A percentile compares a stretch with the other conserved stretches of the same genome.
Conservation (phyloP, 2,329 filamentous ascomycete species). For the Lecanicillium sp. region DNA sequence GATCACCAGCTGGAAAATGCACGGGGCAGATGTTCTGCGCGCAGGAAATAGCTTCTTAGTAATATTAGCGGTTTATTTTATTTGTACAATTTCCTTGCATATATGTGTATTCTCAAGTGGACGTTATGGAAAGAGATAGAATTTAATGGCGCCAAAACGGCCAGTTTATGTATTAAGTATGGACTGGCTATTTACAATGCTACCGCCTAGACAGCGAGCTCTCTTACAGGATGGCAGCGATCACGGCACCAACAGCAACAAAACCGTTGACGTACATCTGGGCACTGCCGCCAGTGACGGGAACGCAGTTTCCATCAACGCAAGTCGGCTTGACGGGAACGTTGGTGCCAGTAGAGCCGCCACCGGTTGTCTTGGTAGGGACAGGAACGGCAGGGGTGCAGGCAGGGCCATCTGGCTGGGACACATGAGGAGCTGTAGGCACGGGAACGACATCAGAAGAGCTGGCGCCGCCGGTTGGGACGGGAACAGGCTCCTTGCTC, state of each 20-base stretch:
- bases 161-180: too few species aligned
- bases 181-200: too few species aligned
- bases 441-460: neutral
- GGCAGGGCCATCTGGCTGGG: neutral
- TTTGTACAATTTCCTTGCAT: too few species aligned
- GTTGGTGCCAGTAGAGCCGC: constrained; percentile 1
- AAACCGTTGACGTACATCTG: neutral
- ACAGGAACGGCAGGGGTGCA: neutral
- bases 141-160: too few species aligned
- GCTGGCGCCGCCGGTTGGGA: neutral
- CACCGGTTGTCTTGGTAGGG: neutral
- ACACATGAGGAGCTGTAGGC: neutral
- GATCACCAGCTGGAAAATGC: neutral
- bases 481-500: neutral
- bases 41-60: too few species aligned
- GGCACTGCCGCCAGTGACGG: neutral
- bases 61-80: too few species aligned
- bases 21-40: neutral
- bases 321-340: neutral
- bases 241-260: neutral
- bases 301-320: neutral
- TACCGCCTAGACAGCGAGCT: too few species aligned
- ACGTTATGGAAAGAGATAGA: too few species aligned
- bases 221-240: neutral
- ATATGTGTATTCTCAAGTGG: too few species aligned